phyloP scores from a whole-genome alignment of 2,329 filamentous ascomycete species.

The Dothistroma pini region DNA sequence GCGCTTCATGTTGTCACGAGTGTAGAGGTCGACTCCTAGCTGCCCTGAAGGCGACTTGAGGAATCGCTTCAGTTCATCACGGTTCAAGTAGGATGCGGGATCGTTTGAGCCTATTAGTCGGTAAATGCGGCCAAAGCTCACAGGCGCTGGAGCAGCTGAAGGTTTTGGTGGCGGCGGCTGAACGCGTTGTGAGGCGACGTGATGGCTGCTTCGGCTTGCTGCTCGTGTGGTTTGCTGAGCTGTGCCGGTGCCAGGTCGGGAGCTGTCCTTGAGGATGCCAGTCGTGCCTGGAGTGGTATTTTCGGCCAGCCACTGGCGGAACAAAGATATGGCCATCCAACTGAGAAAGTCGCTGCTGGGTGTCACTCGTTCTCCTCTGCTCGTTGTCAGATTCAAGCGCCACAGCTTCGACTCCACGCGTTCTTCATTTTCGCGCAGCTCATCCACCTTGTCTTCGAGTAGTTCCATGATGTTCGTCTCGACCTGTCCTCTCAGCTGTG shows the following conservation, averaged over 20 bases:
- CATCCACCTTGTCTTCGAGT: slow-evolving; percentile 92
- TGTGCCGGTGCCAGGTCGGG: slow-evolving; percentile 10
- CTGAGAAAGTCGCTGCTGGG: slow-evolving; percentile 79
- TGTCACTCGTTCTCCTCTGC: slow-evolving; percentile 74
- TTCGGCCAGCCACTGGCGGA: slow-evolving; percentile 90
- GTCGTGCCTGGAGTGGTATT: slow-evolving; percentile 72
- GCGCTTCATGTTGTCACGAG: slow-evolving; percentile 74
- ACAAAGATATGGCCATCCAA: slow-evolving; percentile 83
- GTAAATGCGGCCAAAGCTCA: slow-evolving; percentile 68
- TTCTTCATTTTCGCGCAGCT: slow-evolving; percentile 77
- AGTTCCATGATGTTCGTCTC: slow-evolving; percentile 77
- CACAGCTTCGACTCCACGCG: slow-evolving; percentile 80
- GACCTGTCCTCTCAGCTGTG: slow-evolving; percentile 69
- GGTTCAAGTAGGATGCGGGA: slow-evolving; percentile 64
- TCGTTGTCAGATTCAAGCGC: slow-evolving; percentile 72
- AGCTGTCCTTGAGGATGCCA: slow-evolving; percentile 44
- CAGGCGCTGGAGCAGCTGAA: slow-evolving; percentile 32
- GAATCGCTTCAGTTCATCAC: slow-evolving; percentile 88
- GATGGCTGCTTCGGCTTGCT: slow-evolving; percentile 24
- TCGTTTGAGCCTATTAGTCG: slow-evolving; percentile 65
- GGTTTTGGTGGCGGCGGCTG: slow-evolving; percentile 27
- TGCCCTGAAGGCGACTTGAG: slow-evolving; percentile 54
- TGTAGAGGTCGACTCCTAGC: slow-evolving; percentile 75
- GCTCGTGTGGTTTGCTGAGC: slow-evolving; percentile 12
- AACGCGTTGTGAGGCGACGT: slow-evolving; percentile 31